Evolutionary conservation across 352 stramenopile species (phyloP).

Genomic region (Globisporangium ultimum): DNA sequence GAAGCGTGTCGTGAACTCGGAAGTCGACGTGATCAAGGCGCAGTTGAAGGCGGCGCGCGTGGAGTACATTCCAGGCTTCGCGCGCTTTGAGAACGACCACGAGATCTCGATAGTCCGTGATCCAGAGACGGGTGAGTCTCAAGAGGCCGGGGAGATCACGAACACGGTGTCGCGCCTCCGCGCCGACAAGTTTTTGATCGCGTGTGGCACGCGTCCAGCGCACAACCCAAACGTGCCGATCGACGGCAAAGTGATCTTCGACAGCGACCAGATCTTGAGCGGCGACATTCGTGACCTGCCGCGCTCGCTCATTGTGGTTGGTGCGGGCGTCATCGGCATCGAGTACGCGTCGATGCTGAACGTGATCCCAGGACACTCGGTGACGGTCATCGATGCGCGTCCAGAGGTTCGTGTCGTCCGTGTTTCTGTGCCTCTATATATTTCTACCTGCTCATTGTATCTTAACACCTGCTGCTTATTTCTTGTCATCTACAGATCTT

Average conservation of each 20-base stretch:
- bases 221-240: slow-evolving; percentile 76
- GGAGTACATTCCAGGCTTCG: slow-evolving; percentile 66
- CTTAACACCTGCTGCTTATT: too few relatives aligned
- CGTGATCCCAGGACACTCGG: slow-evolving; percentile 79
- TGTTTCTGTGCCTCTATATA: slow-evolving; percentile 6
- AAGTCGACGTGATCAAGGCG: slow-evolving; percentile 79
- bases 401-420: slow-evolving; percentile 40
- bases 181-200: slow-evolving; percentile 83
- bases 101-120: slow-evolving; percentile 70
- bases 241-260: slow-evolving; percentile 80
- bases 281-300: slow-evolving; percentile 63
- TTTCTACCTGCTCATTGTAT: not conserved
- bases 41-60: slow-evolving; percentile 77
- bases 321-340: slow-evolving; percentile 88
- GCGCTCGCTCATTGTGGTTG: slow-evolving; percentile 76
- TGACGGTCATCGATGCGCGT: slow-evolving; percentile 84
- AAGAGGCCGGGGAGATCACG: slow-evolving; percentile 15
- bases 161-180: slow-evolving; percentile 40
- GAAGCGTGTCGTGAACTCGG: slow-evolving; percentile 69
- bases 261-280: slow-evolving; percentile 81
- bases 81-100: slow-evolving; percentile 71
- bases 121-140: slow-evolving; percentile 11
- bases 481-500: slow-evolving; percentile 44
- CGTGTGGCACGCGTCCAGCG: slow-evolving; percentile 79
- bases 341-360: slow-evolving; percentile 92